These are phyloP conservation scores for Podaxis pistillaris DNA, from an alignment of 768 basidiomycete species.

Conservation along the genomic window DNA sequence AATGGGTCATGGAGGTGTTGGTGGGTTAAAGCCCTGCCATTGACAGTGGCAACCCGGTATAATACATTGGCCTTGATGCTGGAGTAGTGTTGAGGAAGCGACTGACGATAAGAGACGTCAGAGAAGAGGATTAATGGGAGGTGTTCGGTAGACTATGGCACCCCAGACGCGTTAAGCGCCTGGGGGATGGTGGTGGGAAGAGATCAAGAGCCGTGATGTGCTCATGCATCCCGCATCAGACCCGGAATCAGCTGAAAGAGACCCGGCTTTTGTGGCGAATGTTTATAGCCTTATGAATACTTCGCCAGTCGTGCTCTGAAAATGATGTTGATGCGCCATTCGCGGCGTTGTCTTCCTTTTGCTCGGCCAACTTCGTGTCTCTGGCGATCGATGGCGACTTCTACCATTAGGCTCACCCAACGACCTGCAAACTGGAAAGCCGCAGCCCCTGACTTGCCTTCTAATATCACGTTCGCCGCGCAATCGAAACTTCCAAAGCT, in stretches of 20 bases:
- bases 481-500: slow-evolving; percentile 67
- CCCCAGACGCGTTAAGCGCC: too few relatives aligned
- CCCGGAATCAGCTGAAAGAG: slow-evolving; percentile 9
- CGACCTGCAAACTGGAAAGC: slow-evolving; percentile 70
- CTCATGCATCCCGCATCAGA: background rate
- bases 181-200: too few relatives aligned
- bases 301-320: background rate
- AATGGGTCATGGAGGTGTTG: too few relatives aligned
- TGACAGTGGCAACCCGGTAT: too few relatives aligned
- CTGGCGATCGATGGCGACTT: slow-evolving; percentile 23
- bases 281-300: background rate
- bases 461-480: slow-evolving; percentile 60
- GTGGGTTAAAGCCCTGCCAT: too few relatives aligned
- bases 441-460: slow-evolving; percentile 53
- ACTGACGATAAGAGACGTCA: too few relatives aligned
- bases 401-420: slow-evolving; percentile 19
- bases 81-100: too few relatives aligned
- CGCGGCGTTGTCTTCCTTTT: background rate
- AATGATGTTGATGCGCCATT: slow-evolving; percentile 8
- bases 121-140: too few relatives aligned
- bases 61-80: too few relatives aligned
- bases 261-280: background rate
- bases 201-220: too few relatives aligned
- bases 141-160: too few relatives aligned
- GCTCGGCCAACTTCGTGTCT: background rate